Evolutionary conservation across 768 basidiomycete species (phyloP).

Genomic region (Pleurotus pulmonarius): DNA sequence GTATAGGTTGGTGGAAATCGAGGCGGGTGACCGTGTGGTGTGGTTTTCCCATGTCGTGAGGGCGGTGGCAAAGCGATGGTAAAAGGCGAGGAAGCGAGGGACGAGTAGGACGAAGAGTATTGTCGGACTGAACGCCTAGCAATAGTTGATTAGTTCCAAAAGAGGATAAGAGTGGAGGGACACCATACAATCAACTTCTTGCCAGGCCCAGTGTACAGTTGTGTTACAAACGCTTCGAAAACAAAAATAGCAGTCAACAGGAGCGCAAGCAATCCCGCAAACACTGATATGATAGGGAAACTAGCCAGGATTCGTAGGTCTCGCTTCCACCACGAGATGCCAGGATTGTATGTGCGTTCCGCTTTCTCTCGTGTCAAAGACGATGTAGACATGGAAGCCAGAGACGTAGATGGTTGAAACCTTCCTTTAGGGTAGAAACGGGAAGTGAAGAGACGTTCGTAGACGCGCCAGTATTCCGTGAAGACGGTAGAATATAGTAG

Average conservation of each 20-base stretch:
- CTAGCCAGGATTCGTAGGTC: conserved; percentile 66
- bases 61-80: conserved; percentile 60
- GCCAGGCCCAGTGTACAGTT: conserved; percentile 87
- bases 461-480: conserved; percentile 90
- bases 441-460: conserved; percentile 79
- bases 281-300: conserved; percentile 69
- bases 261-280: conserved; percentile 63
- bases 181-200: conserved; percentile 68
- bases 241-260: conserved; percentile 81
- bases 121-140: conserved; percentile 76
- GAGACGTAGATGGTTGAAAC: conserved; percentile 43
- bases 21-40: conserved; percentile 52
- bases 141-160: conserved; percentile 1
- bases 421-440: conserved; percentile 79
- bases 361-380: conserved; percentile 44
- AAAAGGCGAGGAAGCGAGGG: conserved; percentile 73
- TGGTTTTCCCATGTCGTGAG: conserved; percentile 94
- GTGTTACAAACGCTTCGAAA: conserved; percentile 86
- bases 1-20: not conserved
- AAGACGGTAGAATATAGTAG: conserved; percentile 84
- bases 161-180: not conserved
- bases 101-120: conserved; percentile 78
- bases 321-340: conserved; percentile 69
- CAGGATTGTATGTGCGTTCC: conserved; percentile 53
- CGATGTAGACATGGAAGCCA: not conserved